A percentile compares a stretch with the other conserved stretches of the same genome.
Conservation (phyloP, 805 yeast species). For the Metschnikowia orientalis region DNA sequence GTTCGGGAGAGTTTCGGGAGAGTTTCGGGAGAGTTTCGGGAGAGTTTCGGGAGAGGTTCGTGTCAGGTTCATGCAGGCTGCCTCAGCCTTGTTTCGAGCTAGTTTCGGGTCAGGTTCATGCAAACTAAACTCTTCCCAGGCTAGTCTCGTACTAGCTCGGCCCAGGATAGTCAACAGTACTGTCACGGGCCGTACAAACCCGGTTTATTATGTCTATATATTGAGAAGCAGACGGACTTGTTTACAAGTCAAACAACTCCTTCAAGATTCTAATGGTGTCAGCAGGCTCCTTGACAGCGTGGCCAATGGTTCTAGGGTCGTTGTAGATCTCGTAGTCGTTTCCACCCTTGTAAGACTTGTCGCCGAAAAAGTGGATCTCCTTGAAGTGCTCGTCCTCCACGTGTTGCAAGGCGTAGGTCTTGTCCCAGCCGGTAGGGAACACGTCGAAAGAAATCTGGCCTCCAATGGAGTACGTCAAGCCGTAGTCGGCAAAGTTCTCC, state of each 20-base stretch:
- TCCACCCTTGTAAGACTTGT: conserved; percentile 95
- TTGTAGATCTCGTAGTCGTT: conserved; percentile 95
- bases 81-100: too few species aligned
- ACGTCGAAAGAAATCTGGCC: conserved; percentile 99
- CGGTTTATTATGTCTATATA: too few species aligned
- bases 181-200: too few species aligned
- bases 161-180: too few species aligned
- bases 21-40: too few species aligned
- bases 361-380: conserved; percentile 96
- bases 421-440: conserved; percentile 99
- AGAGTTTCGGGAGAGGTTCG: too few species aligned
- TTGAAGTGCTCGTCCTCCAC: conserved; percentile 80
- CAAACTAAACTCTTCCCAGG: too few species aligned
- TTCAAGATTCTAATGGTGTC: conserved; percentile 85
- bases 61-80: too few species aligned
- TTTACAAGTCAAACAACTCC: conserved; percentile 64
- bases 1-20: too few species aligned
- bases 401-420: conserved; percentile 95
- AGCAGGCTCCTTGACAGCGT: conserved; percentile 81
- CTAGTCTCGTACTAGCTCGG: too few species aligned
- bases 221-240: too few species aligned
- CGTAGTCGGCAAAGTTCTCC: conserved; percentile 75
- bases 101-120: too few species aligned
- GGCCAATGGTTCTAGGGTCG: conserved; percentile 93
- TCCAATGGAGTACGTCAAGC: conserved; percentile 94